Conservation (phyloP, 805 yeast species). For the Kluyveromyces starmeri region DNA sequence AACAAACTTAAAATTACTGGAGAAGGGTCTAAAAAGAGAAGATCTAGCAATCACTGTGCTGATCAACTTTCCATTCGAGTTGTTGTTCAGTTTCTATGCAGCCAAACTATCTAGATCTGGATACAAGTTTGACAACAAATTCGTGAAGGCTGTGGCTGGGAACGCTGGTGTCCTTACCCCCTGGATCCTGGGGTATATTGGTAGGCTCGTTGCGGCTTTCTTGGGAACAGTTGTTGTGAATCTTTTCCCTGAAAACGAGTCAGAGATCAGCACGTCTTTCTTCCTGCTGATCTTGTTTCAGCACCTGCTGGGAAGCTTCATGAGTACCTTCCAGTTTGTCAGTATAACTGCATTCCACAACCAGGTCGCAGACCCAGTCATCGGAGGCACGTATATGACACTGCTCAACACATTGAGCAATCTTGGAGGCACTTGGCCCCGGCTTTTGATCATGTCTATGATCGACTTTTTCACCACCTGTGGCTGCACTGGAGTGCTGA, state of each 20-base stretch:
- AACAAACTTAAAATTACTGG: slow-evolving; percentile 82
- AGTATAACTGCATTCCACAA: slow-evolving; percentile 93
- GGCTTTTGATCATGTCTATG: slow-evolving; percentile 64
- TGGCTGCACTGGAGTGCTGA: slow-evolving; percentile 39
- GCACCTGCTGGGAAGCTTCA: slow-evolving; percentile 79
- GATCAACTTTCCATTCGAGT: slow-evolving; percentile 93
- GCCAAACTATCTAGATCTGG: slow-evolving; percentile 62
- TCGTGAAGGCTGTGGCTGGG: slow-evolving; percentile 20
- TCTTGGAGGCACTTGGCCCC: slow-evolving; percentile 97
- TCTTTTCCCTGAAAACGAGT: slow-evolving; percentile 51
- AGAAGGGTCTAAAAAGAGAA: slow-evolving; percentile 86
- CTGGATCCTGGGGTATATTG: slow-evolving; percentile 83
- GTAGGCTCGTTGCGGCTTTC: slow-evolving; percentile 66
- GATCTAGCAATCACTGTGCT: slow-evolving; percentile 87
- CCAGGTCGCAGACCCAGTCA: slow-evolving; percentile 85
- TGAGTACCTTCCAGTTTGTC: slow-evolving; percentile 93
- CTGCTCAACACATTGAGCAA: slow-evolving; percentile 85
- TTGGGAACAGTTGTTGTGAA: slow-evolving; percentile 67
- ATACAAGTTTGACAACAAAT: slow-evolving; percentile 3
- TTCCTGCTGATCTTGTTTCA: slow-evolving; percentile 69
- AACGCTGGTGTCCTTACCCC: slow-evolving; percentile 61
- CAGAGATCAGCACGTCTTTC: slow-evolving; percentile 40
- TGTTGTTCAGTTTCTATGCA: slow-evolving; percentile 89
- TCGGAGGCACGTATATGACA: slow-evolving; percentile 98
- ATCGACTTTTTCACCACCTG: slow-evolving; percentile 73